A percentile compares a stretch with the other conserved stretches of the same genome.
These are phyloP conservation scores for Trypanosoma grayi DNA, from an alignment of 208 protist genomes.

Conservation along the genomic window DNA sequence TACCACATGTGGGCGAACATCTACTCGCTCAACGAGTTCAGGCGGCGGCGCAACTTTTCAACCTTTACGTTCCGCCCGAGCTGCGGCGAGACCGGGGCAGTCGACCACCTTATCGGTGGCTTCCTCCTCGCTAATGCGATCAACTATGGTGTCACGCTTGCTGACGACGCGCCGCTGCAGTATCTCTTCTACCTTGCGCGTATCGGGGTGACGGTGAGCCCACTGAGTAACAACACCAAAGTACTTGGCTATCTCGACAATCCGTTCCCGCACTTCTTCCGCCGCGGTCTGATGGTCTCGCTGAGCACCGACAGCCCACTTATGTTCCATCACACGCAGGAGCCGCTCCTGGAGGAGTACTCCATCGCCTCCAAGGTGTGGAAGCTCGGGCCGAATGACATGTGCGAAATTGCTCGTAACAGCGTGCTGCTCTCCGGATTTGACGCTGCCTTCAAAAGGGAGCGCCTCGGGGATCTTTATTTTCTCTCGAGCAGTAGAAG, in stretches of 20 bases:
- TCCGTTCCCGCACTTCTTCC: constrained; percentile 96
- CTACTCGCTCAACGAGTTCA: constrained; percentile 95
- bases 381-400: constrained; percentile 90
- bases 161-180: constrained; percentile 90
- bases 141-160: constrained; percentile 96
- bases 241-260: constrained; percentile 96
- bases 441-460: constrained; percentile 72
- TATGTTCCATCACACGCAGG: constrained; percentile 97
- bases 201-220: constrained; percentile 96
- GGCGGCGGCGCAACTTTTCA: constrained; percentile 82
- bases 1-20: constrained; percentile 99
- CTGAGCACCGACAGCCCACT: constrained; percentile 96
- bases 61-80: constrained; percentile 97
- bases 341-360: constrained; percentile 92
- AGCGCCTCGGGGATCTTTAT: constrained; percentile 81
- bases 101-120: constrained; percentile 93
- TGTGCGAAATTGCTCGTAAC: constrained; percentile 92
- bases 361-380: constrained; percentile 92
- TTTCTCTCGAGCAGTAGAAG: constrained; percentile 87
- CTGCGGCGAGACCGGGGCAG: constrained; percentile 91
- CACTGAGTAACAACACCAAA: constrained; percentile 99
- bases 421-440: constrained; percentile 88
- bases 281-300: constrained; percentile 94
- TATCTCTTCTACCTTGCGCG: constrained; percentile 99
- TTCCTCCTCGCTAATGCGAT: constrained; percentile 95